Percentiles rank a stretch among this genome's conserved stretches.
Conservation (phyloP, 1,139 yeast species). For the Kluyveromyces sp. region DNA sequence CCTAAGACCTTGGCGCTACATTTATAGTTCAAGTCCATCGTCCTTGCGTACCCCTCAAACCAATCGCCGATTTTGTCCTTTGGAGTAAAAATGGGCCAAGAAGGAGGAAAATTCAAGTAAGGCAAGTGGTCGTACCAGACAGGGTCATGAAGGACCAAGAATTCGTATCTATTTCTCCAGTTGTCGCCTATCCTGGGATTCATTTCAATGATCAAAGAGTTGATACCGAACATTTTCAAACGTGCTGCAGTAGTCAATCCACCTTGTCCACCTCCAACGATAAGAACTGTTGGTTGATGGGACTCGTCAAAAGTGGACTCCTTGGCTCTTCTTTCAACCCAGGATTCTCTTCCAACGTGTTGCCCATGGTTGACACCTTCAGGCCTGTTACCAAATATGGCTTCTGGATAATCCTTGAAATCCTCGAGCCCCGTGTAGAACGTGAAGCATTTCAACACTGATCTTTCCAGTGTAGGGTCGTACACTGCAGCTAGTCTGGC, state of each 20-base stretch:
- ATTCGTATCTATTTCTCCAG: conserved; percentile 41
- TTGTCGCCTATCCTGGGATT: conserved; percentile 38
- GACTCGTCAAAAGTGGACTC: conserved; percentile 28
- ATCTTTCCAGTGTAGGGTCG: conserved; percentile 21
- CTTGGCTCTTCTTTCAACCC: conserved; percentile 30
- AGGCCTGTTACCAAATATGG: conserved; percentile 32
- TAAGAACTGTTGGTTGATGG: conserved; percentile 36
- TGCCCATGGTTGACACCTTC: conserved; percentile 38
- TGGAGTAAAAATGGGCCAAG: conserved; percentile 40
- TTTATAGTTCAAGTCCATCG: conserved; percentile 39
- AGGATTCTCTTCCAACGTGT: conserved; percentile 32
- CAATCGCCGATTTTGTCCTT: conserved; percentile 40
- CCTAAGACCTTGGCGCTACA: conserved; percentile 31
- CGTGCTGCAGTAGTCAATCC: conserved; percentile 40
- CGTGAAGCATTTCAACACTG: conserved; percentile 30
- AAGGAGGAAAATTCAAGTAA: conserved; percentile 36
- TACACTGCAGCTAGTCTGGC: conserved; percentile 33
- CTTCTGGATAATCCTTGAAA: conserved; percentile 34
- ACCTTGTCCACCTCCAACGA: conserved; percentile 43
- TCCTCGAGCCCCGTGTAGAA: conserved; percentile 36
- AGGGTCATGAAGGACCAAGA: conserved; percentile 40
- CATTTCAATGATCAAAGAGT: conserved; percentile 36
- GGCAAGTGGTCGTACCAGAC: conserved; percentile 40
- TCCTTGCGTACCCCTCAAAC: conserved; percentile 37
- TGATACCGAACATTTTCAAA: conserved; percentile 36